Evolutionary conservation across 2,329 filamentous ascomycete genomes (phyloP), one percentile per base, ranked within the genome.

Genomic region (Calonectria naviculata): DNA sequence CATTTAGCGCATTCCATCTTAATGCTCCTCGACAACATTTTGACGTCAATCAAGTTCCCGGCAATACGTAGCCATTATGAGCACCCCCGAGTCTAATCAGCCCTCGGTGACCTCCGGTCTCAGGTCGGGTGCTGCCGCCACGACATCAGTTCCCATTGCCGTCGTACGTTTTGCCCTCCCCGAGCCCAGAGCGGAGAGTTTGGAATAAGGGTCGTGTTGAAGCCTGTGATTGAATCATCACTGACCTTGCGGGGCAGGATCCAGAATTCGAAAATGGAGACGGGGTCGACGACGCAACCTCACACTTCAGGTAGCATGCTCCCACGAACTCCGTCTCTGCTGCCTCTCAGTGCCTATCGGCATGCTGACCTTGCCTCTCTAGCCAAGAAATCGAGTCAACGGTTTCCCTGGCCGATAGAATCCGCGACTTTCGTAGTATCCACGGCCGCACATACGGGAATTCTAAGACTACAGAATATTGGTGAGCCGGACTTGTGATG

Each of bases 401-500:
- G 4, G 68, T 61, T 28, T 75, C 73, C 42, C 47, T 75, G 42
- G 67, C 71, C 4, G 72, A 75, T 60, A 75, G 72, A 65, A 74
- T 75, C 60, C 68, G 67, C 42, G 73, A 74, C 44, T 75, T 73
- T 49, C 68, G 73, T 15, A 68, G 66, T 36, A 73, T 74, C 66
- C 70, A 75, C 61, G 72, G 73, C 34, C 70, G 73, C 29, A 75
- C 72, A 17, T 75, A 70, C 24, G 72, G 72, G 1, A 74, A 74
- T 67, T 75, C 72, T 52, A 73, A 71, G 66, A 75, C 73, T 24
- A 74, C 72, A 5, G 72, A 74, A 19, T 74, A 72, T 47, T 72
- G 72, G 72, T 74, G 46, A 9, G 72, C 46, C 31, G 60, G 15
- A 29, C 56, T 56, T 34, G 31, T 26, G 15, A 71, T 56, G 19